These are phyloP conservation scores for Incumbomyces lentus DNA, from an alignment of 2,329 filamentous ascomycete genomes.

Conservation along the genomic window DNA sequence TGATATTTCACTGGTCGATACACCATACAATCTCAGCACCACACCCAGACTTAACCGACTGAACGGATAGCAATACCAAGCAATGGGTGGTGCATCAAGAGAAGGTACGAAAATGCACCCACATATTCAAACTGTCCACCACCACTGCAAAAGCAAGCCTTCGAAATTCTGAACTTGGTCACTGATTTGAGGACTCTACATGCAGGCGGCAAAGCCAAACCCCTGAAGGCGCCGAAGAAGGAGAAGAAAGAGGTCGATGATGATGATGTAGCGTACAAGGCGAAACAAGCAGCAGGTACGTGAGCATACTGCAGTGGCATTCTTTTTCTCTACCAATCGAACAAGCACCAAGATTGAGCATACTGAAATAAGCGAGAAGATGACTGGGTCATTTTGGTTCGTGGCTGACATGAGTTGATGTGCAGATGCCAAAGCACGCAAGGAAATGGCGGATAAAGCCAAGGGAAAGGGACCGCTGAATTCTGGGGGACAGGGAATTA, in stretches of 20 bases:
- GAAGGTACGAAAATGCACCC: constrained; percentile 41
- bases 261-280: constrained; percentile 69
- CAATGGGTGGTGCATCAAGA: constrained; percentile 58
- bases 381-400: too few species aligned
- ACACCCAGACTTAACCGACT: too few species aligned
- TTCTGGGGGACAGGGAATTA: constrained; percentile 77
- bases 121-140: not conserved
- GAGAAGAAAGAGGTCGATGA: constrained; percentile 72
- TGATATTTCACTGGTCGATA: too few species aligned
- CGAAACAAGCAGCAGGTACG: constrained; percentile 77
- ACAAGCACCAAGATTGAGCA: not conserved
- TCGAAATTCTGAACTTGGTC: not conserved
- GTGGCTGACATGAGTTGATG: too few species aligned
- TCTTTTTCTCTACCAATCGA: not conserved
- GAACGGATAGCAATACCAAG: too few species aligned
- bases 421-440: constrained; percentile 71
- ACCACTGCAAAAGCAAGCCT: not conserved
- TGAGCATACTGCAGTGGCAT: constrained; percentile 14
- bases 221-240: constrained; percentile 84
- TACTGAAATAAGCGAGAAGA: too few species aligned
- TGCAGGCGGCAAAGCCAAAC: constrained; percentile 70
- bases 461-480: constrained; percentile 83
- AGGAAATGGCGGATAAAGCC: constrained; percentile 71
- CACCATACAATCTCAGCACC: too few species aligned
- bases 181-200: constrained; percentile 13